Percentiles rank a stretch among this genome's conserved stretches.
These are phyloP conservation scores for Piromyces finnis DNA, from an alignment of 192 early-diverging fungal species.

Conservation along the genomic window DNA sequence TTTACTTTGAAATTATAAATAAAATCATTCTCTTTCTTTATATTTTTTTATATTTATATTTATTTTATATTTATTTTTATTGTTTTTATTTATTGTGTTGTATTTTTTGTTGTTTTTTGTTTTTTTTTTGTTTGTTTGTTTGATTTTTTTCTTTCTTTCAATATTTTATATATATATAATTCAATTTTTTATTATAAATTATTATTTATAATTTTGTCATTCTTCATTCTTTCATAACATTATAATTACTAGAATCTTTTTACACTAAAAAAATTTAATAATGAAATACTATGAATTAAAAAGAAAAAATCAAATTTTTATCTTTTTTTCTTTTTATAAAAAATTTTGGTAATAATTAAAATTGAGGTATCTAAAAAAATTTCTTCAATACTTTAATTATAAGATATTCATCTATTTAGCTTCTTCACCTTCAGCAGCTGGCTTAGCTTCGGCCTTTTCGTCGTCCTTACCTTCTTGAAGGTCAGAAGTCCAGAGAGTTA, in stretches of 20 bases:
- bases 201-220: neutral
- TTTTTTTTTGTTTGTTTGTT: neutral
- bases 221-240: neutral
- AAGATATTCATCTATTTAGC: neutral
- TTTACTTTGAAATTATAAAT: too few species aligned
- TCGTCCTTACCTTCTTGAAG: slow-evolving; percentile 58
- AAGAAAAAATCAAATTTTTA: neutral
- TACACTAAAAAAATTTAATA: neutral
- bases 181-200: neutral
- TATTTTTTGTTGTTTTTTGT: neutral
- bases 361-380: neutral
- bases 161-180: neutral
- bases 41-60: neutral
- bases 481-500: slow-evolving; percentile 98
- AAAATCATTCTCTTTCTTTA: too few species aligned
- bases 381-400: neutral
- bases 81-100: neutral
- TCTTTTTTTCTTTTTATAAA: neutral
- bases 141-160: neutral
- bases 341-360: neutral
- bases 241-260: neutral
- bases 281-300: neutral
- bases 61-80: neutral
- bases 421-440: neutral
- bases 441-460: neutral